phyloP scores from a whole-genome alignment of 2,329 filamentous ascomycete species.

The Pseudopithomyces maydicus region DNA sequence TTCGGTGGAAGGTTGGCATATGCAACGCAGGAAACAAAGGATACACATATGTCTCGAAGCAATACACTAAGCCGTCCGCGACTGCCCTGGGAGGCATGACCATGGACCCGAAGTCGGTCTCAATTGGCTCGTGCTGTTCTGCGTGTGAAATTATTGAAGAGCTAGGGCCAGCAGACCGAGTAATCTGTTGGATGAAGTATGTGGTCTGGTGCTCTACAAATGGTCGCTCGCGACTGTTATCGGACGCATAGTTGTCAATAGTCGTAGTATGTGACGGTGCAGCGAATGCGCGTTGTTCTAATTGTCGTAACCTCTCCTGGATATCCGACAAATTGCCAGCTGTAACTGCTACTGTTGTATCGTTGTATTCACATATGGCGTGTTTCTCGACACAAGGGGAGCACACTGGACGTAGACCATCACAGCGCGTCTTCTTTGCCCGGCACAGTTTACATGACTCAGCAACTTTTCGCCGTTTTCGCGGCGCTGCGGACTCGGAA shows the following conservation, averaged over 20 bases:
- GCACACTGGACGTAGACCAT: not conserved
- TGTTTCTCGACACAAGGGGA: not conserved
- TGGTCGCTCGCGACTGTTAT: not conserved
- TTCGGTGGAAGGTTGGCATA: not conserved
- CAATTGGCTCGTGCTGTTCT: not conserved
- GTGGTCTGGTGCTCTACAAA: not conserved
- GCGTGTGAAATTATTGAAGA: not conserved
- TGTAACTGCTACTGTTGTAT: not conserved
- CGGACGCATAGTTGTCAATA: not conserved
- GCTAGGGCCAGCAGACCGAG: not conserved
- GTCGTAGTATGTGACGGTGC: not conserved
- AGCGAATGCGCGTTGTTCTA: not conserved
- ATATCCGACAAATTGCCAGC: not conserved
- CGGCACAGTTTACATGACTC: not conserved
- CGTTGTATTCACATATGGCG: not conserved
- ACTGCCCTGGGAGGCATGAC: not conserved
- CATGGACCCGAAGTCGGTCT: not conserved
- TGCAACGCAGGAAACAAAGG: not conserved
- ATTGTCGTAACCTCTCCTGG: not conserved
- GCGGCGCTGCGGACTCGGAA: not conserved
- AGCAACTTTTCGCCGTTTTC: not conserved
- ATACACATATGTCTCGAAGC: not conserved
- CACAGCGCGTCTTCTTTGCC: not conserved
- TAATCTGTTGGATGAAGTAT: not conserved
- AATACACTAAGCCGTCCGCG: not conserved